Evolutionary conservation across 2,329 filamentous ascomycete genomes (phyloP), one percentile per base, ranked within the genome.

Genomic region (Paraphoma sp.): DNA sequence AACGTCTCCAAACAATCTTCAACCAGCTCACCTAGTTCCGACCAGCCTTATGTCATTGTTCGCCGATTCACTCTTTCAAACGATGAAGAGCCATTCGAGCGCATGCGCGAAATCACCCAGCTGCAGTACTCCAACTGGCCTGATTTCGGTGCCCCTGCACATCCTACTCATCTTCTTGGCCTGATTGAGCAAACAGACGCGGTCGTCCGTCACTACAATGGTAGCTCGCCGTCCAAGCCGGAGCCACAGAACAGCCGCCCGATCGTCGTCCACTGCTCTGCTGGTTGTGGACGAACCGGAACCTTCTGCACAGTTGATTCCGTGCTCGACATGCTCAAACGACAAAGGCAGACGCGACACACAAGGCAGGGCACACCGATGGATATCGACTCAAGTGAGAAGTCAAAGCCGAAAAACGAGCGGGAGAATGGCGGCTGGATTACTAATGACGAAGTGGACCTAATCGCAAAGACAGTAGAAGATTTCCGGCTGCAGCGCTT

Each of bases 301-400:
- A 94, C 95, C 0, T 99, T 98, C 72, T 98, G 95, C 75, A 96
- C 95, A 0, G 93, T 98, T 14, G 95, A 98, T 74, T 94, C 90
- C 40, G 95, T 98, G 8, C 89, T 98, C 54, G 93, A 97, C 76
- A 96, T 97, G 91, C 80, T 99, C 57, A 97, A 97, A 80, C 87
- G 91, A n/a, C 93, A 97, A 76, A 85, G 81, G 17, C 74, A 76
- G 57, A 78, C 77, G 30, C 67, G 65, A 4, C 73, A 70, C 7
- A 50, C 52, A 1, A 67, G 76, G 3, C 70, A 77, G 45, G 62
- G 54, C 7, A 76, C 75, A 3, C 79, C 81, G 0, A 84, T 84
- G 82, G 79, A 65, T 6, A 45, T 69, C 28, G 65, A 69, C 38
- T 28, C 48, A 7, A 56, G 53, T 14, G 53, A 53, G 43, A 62